phyloP scores from a whole-genome alignment of 2,329 filamentous ascomycete genomes.

The Helminthosporium solani region DNA sequence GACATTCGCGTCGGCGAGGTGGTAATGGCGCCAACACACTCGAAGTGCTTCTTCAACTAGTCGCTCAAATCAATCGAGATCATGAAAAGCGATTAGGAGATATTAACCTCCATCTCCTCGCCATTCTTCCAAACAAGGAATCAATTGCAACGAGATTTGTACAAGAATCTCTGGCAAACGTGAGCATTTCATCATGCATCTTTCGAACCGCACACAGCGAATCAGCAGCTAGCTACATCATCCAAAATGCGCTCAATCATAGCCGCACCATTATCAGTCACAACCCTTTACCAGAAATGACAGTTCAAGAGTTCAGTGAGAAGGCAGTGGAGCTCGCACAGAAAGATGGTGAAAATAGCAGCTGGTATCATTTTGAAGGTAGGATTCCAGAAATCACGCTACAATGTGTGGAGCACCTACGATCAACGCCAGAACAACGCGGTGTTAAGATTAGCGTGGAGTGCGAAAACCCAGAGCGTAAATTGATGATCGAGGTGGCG shows the following conservation, averaged over 20 bases:
- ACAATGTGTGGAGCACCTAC: constrained; percentile 60
- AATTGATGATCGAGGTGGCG: constrained; percentile 61
- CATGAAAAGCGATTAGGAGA: background rate
- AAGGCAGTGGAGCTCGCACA: constrained; percentile 44
- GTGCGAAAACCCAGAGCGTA: constrained; percentile 67
- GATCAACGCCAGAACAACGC: constrained; percentile 42
- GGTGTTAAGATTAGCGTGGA: constrained; percentile 64
- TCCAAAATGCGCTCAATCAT: constrained; percentile 60
- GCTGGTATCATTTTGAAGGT: constrained; percentile 76
- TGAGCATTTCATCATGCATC: constrained; percentile 56
- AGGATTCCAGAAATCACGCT: constrained; percentile 63
- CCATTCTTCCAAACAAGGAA: constrained; percentile 55
- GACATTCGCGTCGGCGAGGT: constrained; percentile 61
- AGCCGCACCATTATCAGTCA: constrained; percentile 71
- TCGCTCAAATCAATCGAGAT: constrained; percentile 1
- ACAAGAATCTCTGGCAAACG: constrained; percentile 52
- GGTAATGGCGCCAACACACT: constrained; percentile 73
- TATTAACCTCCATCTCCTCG: constrained; percentile 40
- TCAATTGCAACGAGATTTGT: constrained; percentile 57
- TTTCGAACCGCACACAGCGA: constrained; percentile 57
- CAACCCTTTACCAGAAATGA: constrained; percentile 69
- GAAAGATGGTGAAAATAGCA: background rate
- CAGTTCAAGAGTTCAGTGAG: constrained; percentile 57
- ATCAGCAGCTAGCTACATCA: constrained; percentile 68
- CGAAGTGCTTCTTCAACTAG: constrained; percentile 65